Evolutionary conservation across 371 early-diverging fungal species (phyloP).

Genomic region (Scutellospora calospora): DNA sequence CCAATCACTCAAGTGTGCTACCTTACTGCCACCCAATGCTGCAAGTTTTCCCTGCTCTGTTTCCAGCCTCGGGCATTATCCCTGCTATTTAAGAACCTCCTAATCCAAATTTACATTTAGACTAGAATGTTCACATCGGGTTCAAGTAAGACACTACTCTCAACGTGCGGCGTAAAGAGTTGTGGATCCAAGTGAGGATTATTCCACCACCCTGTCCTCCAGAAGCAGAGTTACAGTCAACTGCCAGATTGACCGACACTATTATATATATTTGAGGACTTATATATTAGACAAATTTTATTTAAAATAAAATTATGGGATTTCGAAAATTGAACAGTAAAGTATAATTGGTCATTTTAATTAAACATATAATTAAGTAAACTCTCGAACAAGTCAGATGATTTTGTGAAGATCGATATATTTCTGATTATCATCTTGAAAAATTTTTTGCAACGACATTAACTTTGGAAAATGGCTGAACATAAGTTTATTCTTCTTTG

Average conservation of each 20-base stretch:
- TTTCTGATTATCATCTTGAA: too few species aligned
- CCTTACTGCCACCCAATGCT: slow-evolving; percentile 65
- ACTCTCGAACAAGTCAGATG: too few species aligned
- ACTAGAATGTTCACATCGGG: slow-evolving; percentile 62
- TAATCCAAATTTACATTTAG: slow-evolving; percentile 53
- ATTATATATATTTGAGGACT: too few species aligned
- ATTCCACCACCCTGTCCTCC: slow-evolving; percentile 61
- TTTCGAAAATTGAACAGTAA: too few species aligned
- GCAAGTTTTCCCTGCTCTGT: slow-evolving; percentile 70
- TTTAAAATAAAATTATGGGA: too few species aligned
- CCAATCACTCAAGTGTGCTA: slow-evolving; percentile 62
- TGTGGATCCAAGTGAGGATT: slow-evolving; percentile 55
- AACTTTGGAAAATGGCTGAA: not conserved
- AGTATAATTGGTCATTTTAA: too few species aligned
- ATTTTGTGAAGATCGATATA: too few species aligned
- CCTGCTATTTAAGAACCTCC: slow-evolving; percentile 66
- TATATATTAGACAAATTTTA: too few species aligned
- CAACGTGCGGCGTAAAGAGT: slow-evolving; percentile 54
- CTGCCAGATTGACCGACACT: slow-evolving; percentile 53
- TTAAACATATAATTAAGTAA: too few species aligned
- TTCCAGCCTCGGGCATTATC: slow-evolving; percentile 65
- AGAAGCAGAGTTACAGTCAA: slow-evolving; percentile 60
- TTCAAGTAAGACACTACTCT: slow-evolving; percentile 62
- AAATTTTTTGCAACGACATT: too few species aligned
- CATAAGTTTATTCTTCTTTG: slow-evolving; percentile 53